Base-by-base conservation (phyloP, 75 land plant genomes). In the Sequoia sempervirens region DNA sequence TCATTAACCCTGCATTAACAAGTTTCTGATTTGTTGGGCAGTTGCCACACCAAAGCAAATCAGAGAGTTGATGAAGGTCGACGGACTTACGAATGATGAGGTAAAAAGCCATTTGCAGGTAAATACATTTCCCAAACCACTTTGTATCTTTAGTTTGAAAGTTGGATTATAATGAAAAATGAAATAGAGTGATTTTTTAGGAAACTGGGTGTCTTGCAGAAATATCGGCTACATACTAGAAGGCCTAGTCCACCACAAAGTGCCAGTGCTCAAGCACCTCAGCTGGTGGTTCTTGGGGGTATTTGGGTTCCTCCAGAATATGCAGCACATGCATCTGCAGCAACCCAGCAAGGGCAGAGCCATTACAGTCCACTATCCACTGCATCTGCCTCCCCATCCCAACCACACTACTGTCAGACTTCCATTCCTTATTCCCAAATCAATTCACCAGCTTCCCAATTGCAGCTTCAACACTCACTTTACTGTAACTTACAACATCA, bases 61-160 rank as follows among this genome's bases (percentile, higher is more conserved):
- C n/a, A 85, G 93, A 47, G 94, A 95, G 83, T 79, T 92, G 34
- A 95, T 95, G 97, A 90, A 94, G 70, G 94, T 95, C 4, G 97
- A 95, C 75, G 97, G 97, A 4, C 93, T 95, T 69, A 95, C 96
- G 2, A 94, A 92, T 73, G 97, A 95, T 82, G 96, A 94, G 90
- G 94, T 95, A 47, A 95, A 95, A 83, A 95, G 97, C 89, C 97
- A 95, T 86, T 81, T 95, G 26, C 97, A 95, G 91, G 97, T 94
- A 26, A 1, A 80, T 17, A 58, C 69, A 37, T 47, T 36, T 43
- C 45, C 14, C 46, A 82, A 75, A 79, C 68, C 82, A 73, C 64
- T 75, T 61, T 83, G 83, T 69, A 40, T 69, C 14, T n/a, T 4
- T 75, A 5, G 38, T 26, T 40, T n/a, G 50, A 47, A 18, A 43